phyloP scores from a whole-genome alignment of 345 rosid species.

The Hibiscus mutabilis region DNA sequence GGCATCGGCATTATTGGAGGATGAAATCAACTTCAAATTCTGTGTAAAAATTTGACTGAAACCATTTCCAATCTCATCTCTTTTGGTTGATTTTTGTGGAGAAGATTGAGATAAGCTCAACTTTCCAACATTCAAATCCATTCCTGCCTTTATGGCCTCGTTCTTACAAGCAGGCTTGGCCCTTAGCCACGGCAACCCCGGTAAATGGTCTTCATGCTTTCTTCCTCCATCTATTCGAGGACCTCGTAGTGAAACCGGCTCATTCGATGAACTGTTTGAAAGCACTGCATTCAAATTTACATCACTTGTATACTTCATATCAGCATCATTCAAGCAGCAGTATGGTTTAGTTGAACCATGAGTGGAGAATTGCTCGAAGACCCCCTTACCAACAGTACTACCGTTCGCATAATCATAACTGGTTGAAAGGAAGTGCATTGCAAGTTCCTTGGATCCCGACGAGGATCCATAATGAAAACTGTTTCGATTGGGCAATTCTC shows the following conservation, averaged over 20 bases:
- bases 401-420: conserved; percentile 27
- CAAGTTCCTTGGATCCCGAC: conserved; percentile 42
- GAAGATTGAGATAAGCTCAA: conserved; percentile 32
- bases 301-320: conserved; percentile 29
- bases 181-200: conserved; percentile 63
- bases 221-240: conserved; percentile 41
- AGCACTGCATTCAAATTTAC: conserved; percentile 43
- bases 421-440: conserved; percentile 17
- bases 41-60: conserved; percentile 22
- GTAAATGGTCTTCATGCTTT: conserved; percentile 31
- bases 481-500: conserved; percentile 38
- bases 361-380: conserved; percentile 21
- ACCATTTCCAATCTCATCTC: conserved; percentile 28
- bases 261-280: conserved; percentile 34
- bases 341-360: conserved; percentile 26
- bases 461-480: conserved; percentile 48
- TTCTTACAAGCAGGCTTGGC: conserved; percentile 32
- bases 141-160: conserved; percentile 26
- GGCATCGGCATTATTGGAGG: conserved; percentile 29
- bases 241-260: conserved; percentile 21
- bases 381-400: conserved; percentile 23
- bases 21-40: conserved; percentile 34
- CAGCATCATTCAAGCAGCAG: conserved; percentile 23
- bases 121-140: conserved; percentile 37
- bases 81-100: conserved; percentile 24